A percentile compares a stretch with the other conserved stretches of the same genome.
Evolutionary conservation across 2,329 filamentous ascomycete species (phyloP).

Genomic region (Venturiaceae sp.): DNA sequence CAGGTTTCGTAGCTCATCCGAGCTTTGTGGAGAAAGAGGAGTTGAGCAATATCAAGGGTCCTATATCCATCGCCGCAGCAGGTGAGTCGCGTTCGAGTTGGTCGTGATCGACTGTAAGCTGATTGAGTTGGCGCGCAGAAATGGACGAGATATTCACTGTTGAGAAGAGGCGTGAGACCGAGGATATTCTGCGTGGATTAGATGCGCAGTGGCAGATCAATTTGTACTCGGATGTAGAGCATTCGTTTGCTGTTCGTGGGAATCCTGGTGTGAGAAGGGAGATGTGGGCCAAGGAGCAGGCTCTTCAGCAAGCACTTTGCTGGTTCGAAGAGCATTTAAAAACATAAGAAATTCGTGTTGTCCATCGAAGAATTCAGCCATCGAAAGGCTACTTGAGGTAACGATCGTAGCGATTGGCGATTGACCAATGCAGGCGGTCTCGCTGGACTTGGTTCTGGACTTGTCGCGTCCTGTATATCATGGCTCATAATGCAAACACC

Average conservation of each 20-base stretch:
- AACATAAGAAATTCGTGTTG: background rate
- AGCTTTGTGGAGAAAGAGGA: constrained; percentile 59
- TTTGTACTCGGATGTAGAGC: constrained; percentile 59
- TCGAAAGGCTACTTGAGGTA: background rate
- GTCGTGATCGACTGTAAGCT: background rate
- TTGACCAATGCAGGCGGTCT: background rate
- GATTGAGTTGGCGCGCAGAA: constrained; percentile 19
- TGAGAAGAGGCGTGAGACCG: constrained; percentile 45
- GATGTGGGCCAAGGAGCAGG: background rate
- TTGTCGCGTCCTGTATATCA: background rate
- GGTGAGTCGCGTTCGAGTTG: constrained; percentile 20
- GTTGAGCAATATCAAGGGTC: constrained; percentile 44
- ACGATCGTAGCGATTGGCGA: background rate
- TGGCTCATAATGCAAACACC: background rate
- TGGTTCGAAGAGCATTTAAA: background rate
- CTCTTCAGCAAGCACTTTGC: background rate
- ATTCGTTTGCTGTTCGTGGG: constrained; percentile 26
- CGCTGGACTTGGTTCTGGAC: background rate
- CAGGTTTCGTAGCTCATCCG: constrained; percentile 69
- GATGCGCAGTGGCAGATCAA: constrained; percentile 62
- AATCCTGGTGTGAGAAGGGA: background rate
- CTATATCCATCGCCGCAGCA: constrained; percentile 53
- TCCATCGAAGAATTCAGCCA: background rate
- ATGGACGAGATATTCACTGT: constrained; percentile 49
- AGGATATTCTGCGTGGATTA: constrained; percentile 46